Evolutionary conservation across 768 basidiomycete species (phyloP).

Genomic region (Chalciporus sphaerocephalus): DNA sequence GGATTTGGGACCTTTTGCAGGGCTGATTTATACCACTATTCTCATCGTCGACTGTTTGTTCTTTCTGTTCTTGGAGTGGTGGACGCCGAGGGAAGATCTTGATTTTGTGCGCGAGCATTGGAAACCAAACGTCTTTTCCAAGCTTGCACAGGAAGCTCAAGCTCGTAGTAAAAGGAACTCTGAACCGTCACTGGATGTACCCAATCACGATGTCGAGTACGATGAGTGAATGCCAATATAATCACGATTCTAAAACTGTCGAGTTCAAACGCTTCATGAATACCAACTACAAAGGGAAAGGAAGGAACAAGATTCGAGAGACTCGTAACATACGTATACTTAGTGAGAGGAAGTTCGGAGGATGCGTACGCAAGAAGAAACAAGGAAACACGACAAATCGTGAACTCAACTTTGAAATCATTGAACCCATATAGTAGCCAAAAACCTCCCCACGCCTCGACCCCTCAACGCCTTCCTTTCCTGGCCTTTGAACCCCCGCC

Average conservation of each 20-base stretch:
- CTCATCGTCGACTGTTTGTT: conserved; percentile 87
- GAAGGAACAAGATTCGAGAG: too few relatives aligned
- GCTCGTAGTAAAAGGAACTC: too few relatives aligned
- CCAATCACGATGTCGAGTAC: conserved; percentile 11
- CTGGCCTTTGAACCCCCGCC: conserved; percentile 17
- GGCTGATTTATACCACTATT: conserved; percentile 85
- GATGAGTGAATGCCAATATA: conserved; percentile 11
- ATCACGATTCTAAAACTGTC: too few relatives aligned
- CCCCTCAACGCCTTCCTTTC: conserved; percentile 17
- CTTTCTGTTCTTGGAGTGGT: conserved; percentile 80
- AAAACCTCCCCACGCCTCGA: neutral
- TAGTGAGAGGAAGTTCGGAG: too few relatives aligned
- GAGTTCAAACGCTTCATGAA: too few relatives aligned
- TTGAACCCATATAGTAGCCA: neutral
- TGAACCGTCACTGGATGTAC: conserved; percentile 2
- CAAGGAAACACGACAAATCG: neutral
- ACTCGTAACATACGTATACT: too few relatives aligned
- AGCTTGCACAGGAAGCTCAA: conserved; percentile 11
- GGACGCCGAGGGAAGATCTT: conserved; percentile 70
- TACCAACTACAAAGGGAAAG: too few relatives aligned
- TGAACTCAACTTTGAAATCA: neutral
- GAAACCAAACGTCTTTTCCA: conserved; percentile 36
- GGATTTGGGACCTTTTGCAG: conserved; percentile 73
- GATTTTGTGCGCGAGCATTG: conserved; percentile 71
- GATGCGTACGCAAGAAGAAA: neutral